Evolutionary conservation across 805 yeast genomes (phyloP).

Genomic region (Lipomyces lipofer): DNA sequence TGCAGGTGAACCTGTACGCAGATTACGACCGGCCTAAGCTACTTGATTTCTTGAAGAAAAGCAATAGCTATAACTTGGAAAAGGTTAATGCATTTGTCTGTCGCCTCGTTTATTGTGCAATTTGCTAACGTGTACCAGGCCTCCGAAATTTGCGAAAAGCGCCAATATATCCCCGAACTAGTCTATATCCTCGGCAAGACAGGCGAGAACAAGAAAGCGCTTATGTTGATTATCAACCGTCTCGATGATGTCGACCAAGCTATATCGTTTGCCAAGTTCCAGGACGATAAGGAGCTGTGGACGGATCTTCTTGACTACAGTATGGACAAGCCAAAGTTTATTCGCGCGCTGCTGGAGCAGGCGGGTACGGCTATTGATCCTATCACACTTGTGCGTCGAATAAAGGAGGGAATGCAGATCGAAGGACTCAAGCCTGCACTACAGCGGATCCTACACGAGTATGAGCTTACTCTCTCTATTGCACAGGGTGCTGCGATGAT

Average conservation of each 20-base stretch:
- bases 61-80: constrained; percentile 62
- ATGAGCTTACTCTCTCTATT: constrained; percentile 46
- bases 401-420: constrained; percentile 63
- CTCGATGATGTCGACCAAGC: constrained; percentile 79
- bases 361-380: constrained; percentile 63
- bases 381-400: constrained; percentile 62
- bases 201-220: constrained; percentile 76
- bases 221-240: constrained; percentile 72
- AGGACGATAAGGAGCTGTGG: constrained; percentile 79
- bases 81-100: constrained; percentile 17
- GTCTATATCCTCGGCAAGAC: constrained; percentile 79
- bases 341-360: constrained; percentile 67
- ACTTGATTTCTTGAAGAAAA: constrained; percentile 58
- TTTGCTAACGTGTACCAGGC: constrained; percentile 44
- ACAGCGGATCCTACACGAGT: constrained; percentile 60
- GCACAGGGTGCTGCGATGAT: constrained; percentile 24
- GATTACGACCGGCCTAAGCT: constrained; percentile 57
- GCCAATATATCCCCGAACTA: constrained; percentile 62
- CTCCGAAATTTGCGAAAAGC: constrained; percentile 59
- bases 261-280: constrained; percentile 68
- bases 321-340: constrained; percentile 70
- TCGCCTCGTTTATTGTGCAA: neutral
- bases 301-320: constrained; percentile 70
- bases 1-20: constrained; percentile 64
- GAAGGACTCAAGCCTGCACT: constrained; percentile 65